phyloP scores from a whole-genome alignment of 225 moss, liverwort and hornwort species.

The Polytrichum formosum region DNA sequence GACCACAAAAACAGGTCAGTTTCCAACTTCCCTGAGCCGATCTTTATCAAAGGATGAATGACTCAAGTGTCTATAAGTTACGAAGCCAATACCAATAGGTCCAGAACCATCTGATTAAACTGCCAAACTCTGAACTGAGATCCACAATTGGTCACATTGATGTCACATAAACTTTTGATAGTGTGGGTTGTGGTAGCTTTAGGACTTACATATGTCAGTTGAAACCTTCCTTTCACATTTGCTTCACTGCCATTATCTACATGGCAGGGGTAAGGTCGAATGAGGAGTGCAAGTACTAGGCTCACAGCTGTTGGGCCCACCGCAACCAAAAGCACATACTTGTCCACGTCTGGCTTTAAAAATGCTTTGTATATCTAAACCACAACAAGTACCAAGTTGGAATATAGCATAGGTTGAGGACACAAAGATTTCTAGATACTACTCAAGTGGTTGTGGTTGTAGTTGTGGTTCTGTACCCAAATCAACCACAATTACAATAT shows the following conservation, averaged over 20 bases:
- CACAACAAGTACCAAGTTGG: background rate
- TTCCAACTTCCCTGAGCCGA: background rate
- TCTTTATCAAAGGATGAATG: too few species aligned
- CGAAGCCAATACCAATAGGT: too few species aligned
- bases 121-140: too few species aligned
- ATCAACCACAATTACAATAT: too few species aligned
- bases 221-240: conserved; percentile 49
- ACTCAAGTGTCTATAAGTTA: too few species aligned
- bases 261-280: conserved; percentile 55
- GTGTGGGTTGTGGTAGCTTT: background rate
- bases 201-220: conserved; percentile 65
- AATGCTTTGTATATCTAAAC: conserved; percentile 88
- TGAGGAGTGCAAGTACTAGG: conserved; percentile 47
- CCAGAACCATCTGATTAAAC: too few species aligned
- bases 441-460: too few species aligned
- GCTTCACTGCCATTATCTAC: conserved; percentile 31
- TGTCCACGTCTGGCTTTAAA: conserved; percentile 74
- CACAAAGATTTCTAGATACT: too few species aligned
- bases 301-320: conserved; percentile 48
- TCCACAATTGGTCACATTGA: background rate
- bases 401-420: too few species aligned
- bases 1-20: background rate
- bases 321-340: conserved; percentile 70
- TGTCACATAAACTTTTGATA: background rate
- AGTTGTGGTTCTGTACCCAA: too few species aligned